Conservation (phyloP, 495 filamentous ascomycete species). For the Aspergillus indologenus region DNA sequence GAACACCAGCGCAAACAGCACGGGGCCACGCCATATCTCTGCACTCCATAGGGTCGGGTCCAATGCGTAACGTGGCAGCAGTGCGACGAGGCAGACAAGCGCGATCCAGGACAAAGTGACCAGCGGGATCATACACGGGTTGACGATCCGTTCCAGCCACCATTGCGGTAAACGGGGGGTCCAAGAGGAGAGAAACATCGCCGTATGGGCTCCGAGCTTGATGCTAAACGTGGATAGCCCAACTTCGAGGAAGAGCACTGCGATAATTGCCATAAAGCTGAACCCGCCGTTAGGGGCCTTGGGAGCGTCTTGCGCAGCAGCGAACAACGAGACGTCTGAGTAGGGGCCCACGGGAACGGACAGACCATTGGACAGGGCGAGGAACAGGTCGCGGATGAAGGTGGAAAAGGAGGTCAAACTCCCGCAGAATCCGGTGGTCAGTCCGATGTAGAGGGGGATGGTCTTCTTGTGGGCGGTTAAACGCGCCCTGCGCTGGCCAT, state of each 20-base stretch:
- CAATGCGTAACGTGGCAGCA: constrained; percentile 58
- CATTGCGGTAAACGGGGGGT: constrained; percentile 54
- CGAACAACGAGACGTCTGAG: no score
- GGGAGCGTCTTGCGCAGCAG: constrained; percentile 19
- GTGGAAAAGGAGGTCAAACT: constrained; percentile 89
- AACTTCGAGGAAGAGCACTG: constrained; percentile 65
- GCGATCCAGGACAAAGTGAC: constrained; percentile 76
- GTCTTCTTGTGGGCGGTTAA: constrained; percentile 69
- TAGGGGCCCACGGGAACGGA: constrained; percentile 44
- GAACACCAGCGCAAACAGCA: constrained; percentile 77
- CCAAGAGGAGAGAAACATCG: constrained; percentile 54
- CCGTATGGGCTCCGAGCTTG: constrained; percentile 73
- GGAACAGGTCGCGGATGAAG: constrained; percentile 80
- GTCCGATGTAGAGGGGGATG: constrained; percentile 85
- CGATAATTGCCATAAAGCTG: constrained; percentile 74
- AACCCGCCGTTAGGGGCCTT: constrained; percentile 67
- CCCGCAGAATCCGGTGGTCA: constrained; percentile 92
- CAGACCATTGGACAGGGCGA: constrained; percentile 77
- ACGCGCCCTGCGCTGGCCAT: no score
- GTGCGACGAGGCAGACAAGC: constrained; percentile 69
- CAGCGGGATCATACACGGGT: constrained; percentile 59
- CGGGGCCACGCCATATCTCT: constrained; percentile 81
- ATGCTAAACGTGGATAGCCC: constrained; percentile 66
- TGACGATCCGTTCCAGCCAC: no score
- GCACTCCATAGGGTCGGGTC: no score